Evolutionary conservation across 352 stramenopile genomes (phyloP).

Genomic region (Globisporangium megalacanthum): DNA sequence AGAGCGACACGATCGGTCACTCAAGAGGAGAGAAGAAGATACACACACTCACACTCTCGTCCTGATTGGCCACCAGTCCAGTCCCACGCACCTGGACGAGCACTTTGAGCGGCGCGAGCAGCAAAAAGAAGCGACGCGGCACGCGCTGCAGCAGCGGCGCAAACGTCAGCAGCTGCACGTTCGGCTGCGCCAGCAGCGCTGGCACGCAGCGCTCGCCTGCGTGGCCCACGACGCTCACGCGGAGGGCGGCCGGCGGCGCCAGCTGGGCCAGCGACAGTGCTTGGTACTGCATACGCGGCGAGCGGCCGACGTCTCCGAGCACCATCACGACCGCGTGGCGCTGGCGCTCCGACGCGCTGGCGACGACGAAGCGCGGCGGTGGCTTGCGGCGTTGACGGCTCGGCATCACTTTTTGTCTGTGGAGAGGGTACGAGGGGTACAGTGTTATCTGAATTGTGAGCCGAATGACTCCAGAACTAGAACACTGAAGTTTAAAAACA

Average conservation of each 20-base stretch:
- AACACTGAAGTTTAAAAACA: too few relatives aligned
- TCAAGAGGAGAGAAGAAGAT: too few relatives aligned
- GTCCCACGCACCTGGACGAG: constrained; percentile 34
- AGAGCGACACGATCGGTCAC: too few relatives aligned
- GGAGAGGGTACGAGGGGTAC: too few relatives aligned
- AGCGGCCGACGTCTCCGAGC: constrained; percentile 94
- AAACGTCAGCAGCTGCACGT: constrained; percentile 80
- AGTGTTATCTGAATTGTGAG: too few relatives aligned
- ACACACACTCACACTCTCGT: constrained; percentile 5
- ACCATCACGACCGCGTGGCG: constrained; percentile 90
- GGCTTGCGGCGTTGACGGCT: constrained; percentile 4
- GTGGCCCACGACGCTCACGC: constrained; percentile 93
- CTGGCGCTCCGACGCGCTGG: not conserved
- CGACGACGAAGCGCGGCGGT: not conserved
- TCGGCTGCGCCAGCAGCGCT: constrained; percentile 46
- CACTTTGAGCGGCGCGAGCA: constrained; percentile 85
- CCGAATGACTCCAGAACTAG: too few relatives aligned
- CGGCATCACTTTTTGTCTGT: constrained; percentile 2
- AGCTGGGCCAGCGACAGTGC: constrained; percentile 90
- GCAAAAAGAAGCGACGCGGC: constrained; percentile 58
- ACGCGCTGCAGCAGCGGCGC: constrained; percentile 53
- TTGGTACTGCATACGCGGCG: constrained; percentile 99
- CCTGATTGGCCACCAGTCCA: not conserved
- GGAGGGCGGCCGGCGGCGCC: constrained; percentile 27
- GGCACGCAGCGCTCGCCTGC: constrained; percentile 86